phyloP scores from a whole-genome alignment of 495 filamentous ascomycete species.

The Acidiella bohemica region DNA sequence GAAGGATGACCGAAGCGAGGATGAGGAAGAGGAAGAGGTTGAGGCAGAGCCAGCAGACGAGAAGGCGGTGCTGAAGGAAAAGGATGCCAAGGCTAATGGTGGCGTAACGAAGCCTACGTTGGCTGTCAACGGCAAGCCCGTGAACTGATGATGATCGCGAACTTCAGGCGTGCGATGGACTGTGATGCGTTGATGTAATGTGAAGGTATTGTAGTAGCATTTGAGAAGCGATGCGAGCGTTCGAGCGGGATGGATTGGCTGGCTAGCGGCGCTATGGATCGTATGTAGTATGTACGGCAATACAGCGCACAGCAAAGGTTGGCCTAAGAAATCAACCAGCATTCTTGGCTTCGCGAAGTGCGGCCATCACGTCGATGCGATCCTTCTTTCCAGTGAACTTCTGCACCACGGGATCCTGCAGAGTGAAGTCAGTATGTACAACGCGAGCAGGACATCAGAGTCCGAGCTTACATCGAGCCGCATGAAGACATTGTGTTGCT shows the following conservation, averaged over 20 bases:
- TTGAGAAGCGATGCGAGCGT: too few relatives aligned
- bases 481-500: conserved; percentile 98
- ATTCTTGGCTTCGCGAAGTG: conserved; percentile 92
- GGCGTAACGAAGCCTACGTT: background rate
- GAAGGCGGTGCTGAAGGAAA: conserved; percentile 2
- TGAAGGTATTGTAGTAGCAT: too few relatives aligned
- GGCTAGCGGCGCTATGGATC: too few relatives aligned
- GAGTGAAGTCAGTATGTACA: background rate
- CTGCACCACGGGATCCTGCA: conserved; percentile 69
- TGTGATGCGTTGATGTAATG: too few relatives aligned
- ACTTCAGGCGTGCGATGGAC: too few relatives aligned
- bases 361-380: conserved; percentile 74
- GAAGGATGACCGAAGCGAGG: conserved; percentile 29
- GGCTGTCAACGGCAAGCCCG: background rate
- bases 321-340: too few relatives aligned
- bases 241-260: too few relatives aligned
- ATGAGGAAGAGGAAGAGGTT: conserved; percentile 27
- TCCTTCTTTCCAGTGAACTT: conserved; percentile 71
- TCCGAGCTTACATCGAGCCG: conserved; percentile 53
- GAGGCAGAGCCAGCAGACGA: conserved; percentile 7
- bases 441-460: background rate
- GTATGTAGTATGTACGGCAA: too few relatives aligned
- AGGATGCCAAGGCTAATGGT: background rate
- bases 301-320: too few relatives aligned
- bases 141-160: too few relatives aligned